Evolutionary conservation across 108 stramenopile genomes (phyloP).

Genomic region (Phaeodactylum tricornutum): DNA sequence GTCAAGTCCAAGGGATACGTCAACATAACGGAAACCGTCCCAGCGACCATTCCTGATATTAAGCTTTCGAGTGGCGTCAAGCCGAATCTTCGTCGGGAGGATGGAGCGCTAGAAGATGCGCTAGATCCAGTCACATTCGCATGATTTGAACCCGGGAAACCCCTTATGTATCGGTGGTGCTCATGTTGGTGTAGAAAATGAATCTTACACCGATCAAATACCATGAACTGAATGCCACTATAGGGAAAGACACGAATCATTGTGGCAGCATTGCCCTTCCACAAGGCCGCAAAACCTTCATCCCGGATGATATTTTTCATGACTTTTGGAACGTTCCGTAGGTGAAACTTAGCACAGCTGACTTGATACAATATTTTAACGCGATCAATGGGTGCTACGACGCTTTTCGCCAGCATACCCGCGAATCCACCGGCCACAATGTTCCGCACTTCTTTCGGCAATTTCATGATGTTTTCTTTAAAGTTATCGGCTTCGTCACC

Average conservation of each 20-base stretch:
- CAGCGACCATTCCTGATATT: slow-evolving; percentile 79
- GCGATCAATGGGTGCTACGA: slow-evolving; percentile 86
- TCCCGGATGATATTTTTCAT: slow-evolving; percentile 46
- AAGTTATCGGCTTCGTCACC: background rate
- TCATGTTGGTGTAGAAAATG: slow-evolving; percentile 36
- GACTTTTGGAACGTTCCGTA: slow-evolving; percentile 53
- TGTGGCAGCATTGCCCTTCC: slow-evolving; percentile 95
- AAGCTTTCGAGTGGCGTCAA: slow-evolving; percentile 81
- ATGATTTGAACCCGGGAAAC: too few relatives aligned
- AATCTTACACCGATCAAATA: slow-evolving; percentile 84
- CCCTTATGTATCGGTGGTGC: background rate
- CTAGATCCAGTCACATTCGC: background rate
- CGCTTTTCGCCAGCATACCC: slow-evolving; percentile 79
- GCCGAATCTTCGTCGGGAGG: slow-evolving; percentile 18
- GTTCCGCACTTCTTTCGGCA: slow-evolving; percentile 73
- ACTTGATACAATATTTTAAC: slow-evolving; percentile 88
- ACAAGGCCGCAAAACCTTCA: slow-evolving; percentile 81
- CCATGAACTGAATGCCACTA: slow-evolving; percentile 94
- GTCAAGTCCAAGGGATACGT: slow-evolving; percentile 96
- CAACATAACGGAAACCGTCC: slow-evolving; percentile 66
- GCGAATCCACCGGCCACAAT: slow-evolving; percentile 67
- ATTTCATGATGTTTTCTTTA: slow-evolving; percentile 12
- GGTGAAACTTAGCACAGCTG: slow-evolving; percentile 51
- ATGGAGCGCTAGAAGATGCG: background rate
- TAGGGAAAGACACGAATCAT: slow-evolving; percentile 97